phyloP scores from a whole-genome alignment of 164 flowering plant genomes.

The Piper longum region DNA sequence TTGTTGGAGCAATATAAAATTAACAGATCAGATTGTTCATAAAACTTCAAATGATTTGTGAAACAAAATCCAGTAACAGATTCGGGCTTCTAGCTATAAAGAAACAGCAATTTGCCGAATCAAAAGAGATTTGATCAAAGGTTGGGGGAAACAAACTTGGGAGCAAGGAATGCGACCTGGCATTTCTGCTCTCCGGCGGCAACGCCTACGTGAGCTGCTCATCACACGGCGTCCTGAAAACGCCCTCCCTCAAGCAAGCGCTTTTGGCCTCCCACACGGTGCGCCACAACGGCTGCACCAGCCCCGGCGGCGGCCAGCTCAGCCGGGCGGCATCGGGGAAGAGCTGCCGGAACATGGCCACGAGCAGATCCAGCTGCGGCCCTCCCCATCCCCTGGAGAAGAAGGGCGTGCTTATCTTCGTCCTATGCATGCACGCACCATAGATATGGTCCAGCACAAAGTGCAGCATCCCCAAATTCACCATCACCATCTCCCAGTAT shows the following conservation, averaged over 20 bases:
- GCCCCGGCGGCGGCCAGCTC: constrained; percentile 54
- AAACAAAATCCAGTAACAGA: not conserved
- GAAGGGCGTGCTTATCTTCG: constrained; percentile 68
- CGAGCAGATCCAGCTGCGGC: constrained; percentile 60
- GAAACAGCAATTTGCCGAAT: not conserved
- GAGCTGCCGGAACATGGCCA: constrained; percentile 60
- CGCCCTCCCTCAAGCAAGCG: constrained; percentile 71
- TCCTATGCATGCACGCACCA: constrained; percentile 81
- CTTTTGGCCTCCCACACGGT: constrained; percentile 82
- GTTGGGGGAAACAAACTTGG: constrained; percentile 52
- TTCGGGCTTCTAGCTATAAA: not conserved
- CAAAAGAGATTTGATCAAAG: not conserved
- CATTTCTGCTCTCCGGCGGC: constrained; percentile 85
- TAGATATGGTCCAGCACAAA: constrained; percentile 88
- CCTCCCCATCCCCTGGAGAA: constrained; percentile 99
- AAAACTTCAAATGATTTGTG: not conserved
- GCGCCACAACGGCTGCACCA: constrained; percentile 66
- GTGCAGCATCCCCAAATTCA: constrained; percentile 78
- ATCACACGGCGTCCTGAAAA: constrained; percentile 72
- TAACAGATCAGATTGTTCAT: not conserved
- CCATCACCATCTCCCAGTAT: constrained; percentile 44
- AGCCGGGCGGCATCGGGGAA: constrained; percentile 60
- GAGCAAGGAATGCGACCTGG: constrained; percentile 80
- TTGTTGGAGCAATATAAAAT: not conserved
- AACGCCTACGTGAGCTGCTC: constrained; percentile 60